Base-by-base conservation (phyloP, 2,329 filamentous ascomycete genomes). In the Pestalotiopsis sp. region DNA sequence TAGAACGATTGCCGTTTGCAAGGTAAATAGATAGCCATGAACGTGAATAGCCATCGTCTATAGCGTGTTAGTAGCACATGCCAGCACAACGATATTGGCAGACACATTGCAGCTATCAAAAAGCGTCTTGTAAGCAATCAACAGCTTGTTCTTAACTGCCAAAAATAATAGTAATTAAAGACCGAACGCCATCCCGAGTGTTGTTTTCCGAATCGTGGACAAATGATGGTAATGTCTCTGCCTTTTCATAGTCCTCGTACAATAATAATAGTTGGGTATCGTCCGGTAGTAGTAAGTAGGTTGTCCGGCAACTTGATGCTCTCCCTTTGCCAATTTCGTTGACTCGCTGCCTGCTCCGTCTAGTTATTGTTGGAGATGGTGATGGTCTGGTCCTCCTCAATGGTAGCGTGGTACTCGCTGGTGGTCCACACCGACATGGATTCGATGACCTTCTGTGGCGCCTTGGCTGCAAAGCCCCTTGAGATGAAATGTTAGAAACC, bases 361-460 rank as follows among this genome's bases (percentile, higher is more conserved):
- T 39, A 36, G 17, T 38, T 63, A 76, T 71, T 75, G 73, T 60
- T 56, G 71, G 71, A 70, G 68, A 84, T 83, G 13, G 87, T 84
- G 64, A 96, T 87, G 31, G 91, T 81, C 76, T 92, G 84, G 76
- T 97, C 94, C 75, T 95, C 90, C 80, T 97, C 94, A 71, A 98
- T 89, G 38, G 85, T 79, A 1, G 90, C 89, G 65, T 88, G 83
- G 80, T 90, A 91, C 69, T 85, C 79, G 64, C 64, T 57, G 39
- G 81, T 78, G 67, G 84, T 83, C 69, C 90, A 84, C 1, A 88
- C 83, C 73, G 91, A 87, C 38, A 97, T 87, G 4, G 85, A 85
- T 69, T 93, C 86, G 68, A 97, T 84, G 23, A 90, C 87, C 74
- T 90, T 89, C 69, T 89, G 88, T 1, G 93, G 90, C 41, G 91